Base-by-base conservation (phyloP, 192 early-diverging fungal genomes). In the Glomus cerebriforme region DNA sequence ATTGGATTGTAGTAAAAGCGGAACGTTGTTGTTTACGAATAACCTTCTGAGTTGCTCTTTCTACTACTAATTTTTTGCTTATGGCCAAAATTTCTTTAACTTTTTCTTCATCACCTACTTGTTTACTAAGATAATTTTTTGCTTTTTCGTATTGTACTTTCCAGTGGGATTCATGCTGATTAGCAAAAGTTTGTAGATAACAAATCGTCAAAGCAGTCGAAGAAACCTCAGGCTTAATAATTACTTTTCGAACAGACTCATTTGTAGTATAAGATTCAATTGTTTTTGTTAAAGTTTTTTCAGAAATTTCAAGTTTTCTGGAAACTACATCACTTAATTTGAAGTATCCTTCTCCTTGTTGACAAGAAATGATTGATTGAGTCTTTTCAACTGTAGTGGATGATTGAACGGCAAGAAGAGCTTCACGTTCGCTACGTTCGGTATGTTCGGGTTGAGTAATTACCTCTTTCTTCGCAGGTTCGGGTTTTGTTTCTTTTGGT, bases 11-110 rank as follows among this genome's bases (percentile, higher is more conserved):
- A 29, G 63, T 24, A 2, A 29, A 29, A 29, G 29, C 19, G 13
- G 47, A 54, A 54, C 47, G 47, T 64, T 64, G 63, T 26, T 31
- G 63, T 64, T 64, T 64, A 26, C 63, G 63, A 19, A 31, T 64
- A 64, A 64, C 63, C 8, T 31, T 64, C 1, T 64, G 24, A 2
- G 63, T 64, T 10, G 63, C 29, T 71, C 39, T 71, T 45, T 71
- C 69, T 13, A 71, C 34, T 34, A 71, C 39, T 9, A 71, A 17
- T 45, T 71, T 34, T 13, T 45, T 24, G 24, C 29, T 26, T 71
- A 1, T 22, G 9, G 26, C 9, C 35, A 71, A 45, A 12, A 71
- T 45, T 71, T 71, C 35, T 43, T 34, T 37, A 45, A 2, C 39
- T 24, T 34, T 26, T 12, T 24, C 39, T 15, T 5, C 39, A 37